Evolutionary conservation across 78 protist species (phyloP).

Genomic region (Acrasis kona): DNA sequence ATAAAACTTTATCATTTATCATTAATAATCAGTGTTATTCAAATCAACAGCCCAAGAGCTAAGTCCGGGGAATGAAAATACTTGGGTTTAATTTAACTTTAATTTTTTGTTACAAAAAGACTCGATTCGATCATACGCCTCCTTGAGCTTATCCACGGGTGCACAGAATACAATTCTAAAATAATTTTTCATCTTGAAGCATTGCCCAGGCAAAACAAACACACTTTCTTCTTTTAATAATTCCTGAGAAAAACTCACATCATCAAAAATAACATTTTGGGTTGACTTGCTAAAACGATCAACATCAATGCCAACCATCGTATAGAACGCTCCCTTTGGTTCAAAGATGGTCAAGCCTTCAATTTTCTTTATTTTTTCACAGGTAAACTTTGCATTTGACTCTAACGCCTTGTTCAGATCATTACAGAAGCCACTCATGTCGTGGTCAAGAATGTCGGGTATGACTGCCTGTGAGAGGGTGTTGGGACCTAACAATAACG

Average conservation of each 20-base stretch:
- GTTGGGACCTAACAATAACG: slow-evolving; percentile 69
- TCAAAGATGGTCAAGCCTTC: slow-evolving; percentile 49
- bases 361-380: slow-evolving; percentile 22
- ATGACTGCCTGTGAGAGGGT: slow-evolving; percentile 55
- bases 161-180: slow-evolving; percentile 72
- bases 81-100: too few relatives aligned
- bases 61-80: too few relatives aligned
- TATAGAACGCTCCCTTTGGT: slow-evolving; percentile 84
- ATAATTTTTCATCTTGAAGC: slow-evolving; percentile 49
- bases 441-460: slow-evolving; percentile 43
- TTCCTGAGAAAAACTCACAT: slow-evolving; percentile 39
- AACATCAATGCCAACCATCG: slow-evolving; percentile 67
- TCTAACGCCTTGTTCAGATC: slow-evolving; percentile 32
- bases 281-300: slow-evolving; percentile 24
- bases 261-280: too few relatives aligned
- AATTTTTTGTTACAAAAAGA: slow-evolving; percentile 53
- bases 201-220: slow-evolving; percentile 62
- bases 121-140: slow-evolving; percentile 59
- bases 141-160: slow-evolving; percentile 60
- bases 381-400: slow-evolving; percentile 35
- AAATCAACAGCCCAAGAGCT: too few relatives aligned
- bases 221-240: slow-evolving; percentile 67
- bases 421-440: slow-evolving; percentile 22
- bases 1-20: too few relatives aligned
- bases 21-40: too few relatives aligned